A percentile compares a stretch with the other conserved stretches of the same genome.
phyloP scores from a whole-genome alignment of 768 basidiomycete genomes.

The Lactarius trivialis region DNA sequence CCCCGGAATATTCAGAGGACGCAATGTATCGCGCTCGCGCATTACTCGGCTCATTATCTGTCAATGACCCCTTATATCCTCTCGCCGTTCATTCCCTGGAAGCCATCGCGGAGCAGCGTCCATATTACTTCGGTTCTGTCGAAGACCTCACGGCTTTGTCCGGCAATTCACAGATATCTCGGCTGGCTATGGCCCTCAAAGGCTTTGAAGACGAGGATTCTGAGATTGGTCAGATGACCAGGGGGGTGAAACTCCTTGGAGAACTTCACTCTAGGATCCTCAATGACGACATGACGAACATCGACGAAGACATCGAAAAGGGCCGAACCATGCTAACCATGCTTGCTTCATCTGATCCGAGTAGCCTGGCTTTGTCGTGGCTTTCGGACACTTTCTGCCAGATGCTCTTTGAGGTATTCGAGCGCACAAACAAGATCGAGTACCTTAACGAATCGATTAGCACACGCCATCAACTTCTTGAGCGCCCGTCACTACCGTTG shows the following conservation, averaged over 20 bases:
- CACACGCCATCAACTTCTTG: too few relatives aligned
- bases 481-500: too few relatives aligned
- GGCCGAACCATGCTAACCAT: background rate
- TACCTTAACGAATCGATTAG: background rate
- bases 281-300: background rate
- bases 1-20: too few relatives aligned
- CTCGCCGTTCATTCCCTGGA: too few relatives aligned
- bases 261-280: background rate
- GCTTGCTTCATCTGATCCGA: background rate
- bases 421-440: background rate
- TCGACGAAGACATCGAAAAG: background rate
- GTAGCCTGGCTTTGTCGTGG: background rate
- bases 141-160: too few relatives aligned
- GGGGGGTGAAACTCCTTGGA: background rate
- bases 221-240: background rate
- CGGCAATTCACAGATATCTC: too few relatives aligned
- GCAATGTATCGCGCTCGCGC: too few relatives aligned
- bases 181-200: too few relatives aligned
- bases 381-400: accelerated
- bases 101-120: too few relatives aligned
- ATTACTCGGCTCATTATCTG: too few relatives aligned
- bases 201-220: background rate
- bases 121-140: too few relatives aligned
- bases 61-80: too few relatives aligned
- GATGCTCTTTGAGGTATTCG: background rate